A percentile compares a stretch with the other conserved stretches of the same genome.
Conservation (phyloP, 768 basidiomycete species). For the Rhodotorula graminis region DNA sequence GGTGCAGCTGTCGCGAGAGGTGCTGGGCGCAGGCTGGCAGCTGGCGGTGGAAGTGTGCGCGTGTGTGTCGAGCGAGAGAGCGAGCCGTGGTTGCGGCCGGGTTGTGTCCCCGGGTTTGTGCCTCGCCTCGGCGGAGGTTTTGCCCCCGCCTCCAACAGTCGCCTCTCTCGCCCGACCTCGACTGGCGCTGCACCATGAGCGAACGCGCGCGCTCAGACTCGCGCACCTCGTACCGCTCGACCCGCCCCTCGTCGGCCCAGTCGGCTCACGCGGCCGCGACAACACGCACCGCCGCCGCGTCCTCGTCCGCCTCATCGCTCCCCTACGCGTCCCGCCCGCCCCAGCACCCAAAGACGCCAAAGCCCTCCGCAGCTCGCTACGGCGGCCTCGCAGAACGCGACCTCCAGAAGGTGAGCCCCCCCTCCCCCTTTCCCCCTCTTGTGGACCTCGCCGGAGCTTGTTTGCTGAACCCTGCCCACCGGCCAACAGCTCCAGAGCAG, state of each 20-base stretch:
- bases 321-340: neutral
- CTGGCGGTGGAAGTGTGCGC: too few species aligned
- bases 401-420: constrained; percentile 19
- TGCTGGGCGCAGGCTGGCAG: too few species aligned
- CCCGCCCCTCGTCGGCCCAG: constrained; percentile 14
- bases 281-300: neutral
- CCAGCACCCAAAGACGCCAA: constrained; percentile 27
- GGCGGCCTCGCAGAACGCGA: constrained; percentile 38
- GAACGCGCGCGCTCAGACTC: constrained; percentile 10
- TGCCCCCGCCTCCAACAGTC: too few species aligned
- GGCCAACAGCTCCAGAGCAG: constrained; percentile 24
- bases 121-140: too few species aligned
- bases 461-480: neutral
- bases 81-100: too few species aligned
- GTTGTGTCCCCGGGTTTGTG: too few species aligned
- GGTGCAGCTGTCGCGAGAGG: too few species aligned
- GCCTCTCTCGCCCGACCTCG: neutral
- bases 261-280: neutral
- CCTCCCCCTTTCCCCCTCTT: neutral
- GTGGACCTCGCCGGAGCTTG: neutral
- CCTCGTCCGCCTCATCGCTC: constrained; percentile 1
- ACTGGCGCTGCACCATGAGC: neutral
- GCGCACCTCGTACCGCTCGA: constrained; percentile 12
- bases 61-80: too few species aligned
- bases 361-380: constrained; percentile 13